phyloP scores from a whole-genome alignment of 1,139 yeast species.

The Yamadazyma oceani region DNA sequence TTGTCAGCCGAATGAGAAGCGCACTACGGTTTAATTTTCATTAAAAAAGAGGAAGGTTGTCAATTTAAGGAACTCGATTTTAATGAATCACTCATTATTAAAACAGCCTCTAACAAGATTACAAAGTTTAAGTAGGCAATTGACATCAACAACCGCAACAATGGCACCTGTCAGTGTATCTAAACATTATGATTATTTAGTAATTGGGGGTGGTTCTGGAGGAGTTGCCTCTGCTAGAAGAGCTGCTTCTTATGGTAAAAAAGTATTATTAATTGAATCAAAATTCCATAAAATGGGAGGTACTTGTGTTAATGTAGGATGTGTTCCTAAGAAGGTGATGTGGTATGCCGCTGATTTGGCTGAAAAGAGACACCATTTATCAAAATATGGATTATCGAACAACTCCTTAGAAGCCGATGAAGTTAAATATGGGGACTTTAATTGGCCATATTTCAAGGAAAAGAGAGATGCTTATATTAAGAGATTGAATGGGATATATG shows the following conservation, averaged over 20 bases:
- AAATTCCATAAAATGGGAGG: conserved; percentile 77
- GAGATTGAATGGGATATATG: conserved; percentile 91
- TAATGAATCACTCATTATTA: conserved; percentile 4
- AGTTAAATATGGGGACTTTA: conserved; percentile 57
- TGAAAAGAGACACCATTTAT: conserved; percentile 66
- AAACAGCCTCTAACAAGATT: conserved; percentile 18
- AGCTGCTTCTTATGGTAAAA: conserved; percentile 92
- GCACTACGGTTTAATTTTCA: too few species aligned
- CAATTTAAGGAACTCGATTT: too few species aligned
- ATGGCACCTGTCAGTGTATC: conserved; percentile 52
- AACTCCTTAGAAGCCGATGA: conserved; percentile 42
- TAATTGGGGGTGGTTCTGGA: conserved; percentile 99
- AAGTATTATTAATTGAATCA: conserved; percentile 78
- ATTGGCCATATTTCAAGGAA: conserved; percentile 77
- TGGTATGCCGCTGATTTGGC: conserved; percentile 97
- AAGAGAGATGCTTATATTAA: conserved; percentile 90
- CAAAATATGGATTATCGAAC: conserved; percentile 74
- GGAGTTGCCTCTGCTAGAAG: conserved; percentile 98
- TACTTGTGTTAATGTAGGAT: conserved; percentile 98
- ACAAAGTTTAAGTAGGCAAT: conserved; percentile 25
- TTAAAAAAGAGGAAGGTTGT: too few species aligned
- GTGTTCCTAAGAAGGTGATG: conserved; percentile 98
- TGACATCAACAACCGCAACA: conserved; percentile 23
- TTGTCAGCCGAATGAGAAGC: too few species aligned
- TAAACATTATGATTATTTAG: conserved; percentile 82